These are phyloP conservation scores for Lyophyllum atratum DNA, from an alignment of 768 basidiomycete species.

Conservation along the genomic window DNA sequence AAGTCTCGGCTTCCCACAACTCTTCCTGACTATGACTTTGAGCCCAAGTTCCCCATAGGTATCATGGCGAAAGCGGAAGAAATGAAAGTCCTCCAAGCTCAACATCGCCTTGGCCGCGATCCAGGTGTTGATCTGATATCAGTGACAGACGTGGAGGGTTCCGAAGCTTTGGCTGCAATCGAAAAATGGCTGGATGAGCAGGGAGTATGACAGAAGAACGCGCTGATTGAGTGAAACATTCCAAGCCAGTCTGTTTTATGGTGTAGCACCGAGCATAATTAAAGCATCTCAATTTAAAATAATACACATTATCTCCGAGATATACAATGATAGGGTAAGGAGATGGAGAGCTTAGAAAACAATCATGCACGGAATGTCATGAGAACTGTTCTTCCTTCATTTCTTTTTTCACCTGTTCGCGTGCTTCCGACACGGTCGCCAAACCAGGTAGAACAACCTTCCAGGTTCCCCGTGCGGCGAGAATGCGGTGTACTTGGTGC, in stretches of 20 bases:
- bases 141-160: slow-evolving; percentile 36
- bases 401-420: slow-evolving; percentile 38
- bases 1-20: slow-evolving; percentile 32
- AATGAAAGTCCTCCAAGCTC: slow-evolving; percentile 31
- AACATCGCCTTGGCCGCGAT: slow-evolving; percentile 43
- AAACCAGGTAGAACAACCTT: slow-evolving; percentile 70
- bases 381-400: slow-evolving; percentile 26
- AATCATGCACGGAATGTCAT: slow-evolving; percentile 9
- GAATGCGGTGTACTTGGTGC: slow-evolving; percentile 72
- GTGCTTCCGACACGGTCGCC: slow-evolving; percentile 33
- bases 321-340: neutral
- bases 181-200: slow-evolving; percentile 59
- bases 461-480: slow-evolving; percentile 64
- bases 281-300: neutral
- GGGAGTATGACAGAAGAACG: slow-evolving; percentile 39
- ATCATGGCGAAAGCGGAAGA: slow-evolving; percentile 42
- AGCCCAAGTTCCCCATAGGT: slow-evolving; percentile 62
- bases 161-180: slow-evolving; percentile 40
- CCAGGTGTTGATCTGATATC: slow-evolving; percentile 39
- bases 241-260: neutral
- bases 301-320: slow-evolving; percentile 10
- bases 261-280: neutral
- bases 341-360: neutral
- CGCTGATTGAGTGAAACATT: neutral
- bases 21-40: slow-evolving; percentile 58